A percentile compares a stretch with the other conserved stretches of the same genome.
Evolutionary conservation across 108 stramenopile species (phyloP).

Genomic region (Fragilariopsis cylindrus): DNA sequence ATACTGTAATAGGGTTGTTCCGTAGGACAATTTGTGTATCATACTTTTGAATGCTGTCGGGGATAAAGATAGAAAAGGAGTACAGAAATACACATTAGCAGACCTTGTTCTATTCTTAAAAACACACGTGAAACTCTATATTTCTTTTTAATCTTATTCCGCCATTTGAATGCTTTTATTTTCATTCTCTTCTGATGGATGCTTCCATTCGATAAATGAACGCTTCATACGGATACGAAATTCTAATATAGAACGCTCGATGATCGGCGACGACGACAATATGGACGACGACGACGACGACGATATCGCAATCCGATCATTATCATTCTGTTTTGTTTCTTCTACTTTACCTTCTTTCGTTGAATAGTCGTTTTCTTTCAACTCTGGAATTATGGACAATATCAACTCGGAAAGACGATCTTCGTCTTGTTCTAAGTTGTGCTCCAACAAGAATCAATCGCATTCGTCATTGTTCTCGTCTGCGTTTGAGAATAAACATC

Average conservation of each 20-base stretch:
- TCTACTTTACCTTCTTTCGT: not conserved
- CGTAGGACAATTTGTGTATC: too few species aligned
- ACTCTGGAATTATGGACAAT: not conserved
- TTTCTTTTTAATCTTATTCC: too few species aligned
- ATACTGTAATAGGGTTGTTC: too few species aligned
- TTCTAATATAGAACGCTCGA: not conserved
- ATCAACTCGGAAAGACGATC: not conserved
- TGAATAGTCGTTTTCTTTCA: not conserved
- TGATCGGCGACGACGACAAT: too few species aligned
- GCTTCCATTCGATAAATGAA: not conserved
- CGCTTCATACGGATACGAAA: slow-evolving; percentile 16
- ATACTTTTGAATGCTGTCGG: too few species aligned
- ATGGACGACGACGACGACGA: too few species aligned
- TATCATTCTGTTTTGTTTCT: not conserved
- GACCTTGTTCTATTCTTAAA: too few species aligned
- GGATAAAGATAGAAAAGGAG: too few species aligned
- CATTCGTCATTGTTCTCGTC: too few species aligned
- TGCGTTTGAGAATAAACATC: not conserved
- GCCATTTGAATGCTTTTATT: not conserved
- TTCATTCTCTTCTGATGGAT: not conserved
- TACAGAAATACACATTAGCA: too few species aligned
- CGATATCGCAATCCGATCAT: too few species aligned
- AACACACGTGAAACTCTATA: too few species aligned
- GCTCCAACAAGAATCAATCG: not conserved
- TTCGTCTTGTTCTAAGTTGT: slow-evolving; percentile 3